Conservation (phyloP, 306 rosid genomes). For the Glycine soja region DNA sequence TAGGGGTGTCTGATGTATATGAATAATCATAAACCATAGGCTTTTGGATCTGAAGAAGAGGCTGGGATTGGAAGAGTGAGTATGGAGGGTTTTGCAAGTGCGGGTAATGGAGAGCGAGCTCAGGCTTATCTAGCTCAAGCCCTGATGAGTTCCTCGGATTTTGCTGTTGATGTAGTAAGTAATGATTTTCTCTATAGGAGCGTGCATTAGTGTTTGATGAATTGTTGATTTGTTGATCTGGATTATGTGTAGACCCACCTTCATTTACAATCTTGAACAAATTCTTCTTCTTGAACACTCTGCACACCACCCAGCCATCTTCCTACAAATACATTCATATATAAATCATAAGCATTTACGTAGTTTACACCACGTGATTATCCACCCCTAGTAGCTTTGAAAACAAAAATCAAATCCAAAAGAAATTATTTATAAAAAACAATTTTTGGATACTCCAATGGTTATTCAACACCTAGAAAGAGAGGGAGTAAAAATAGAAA, state of each 20-base stretch:
- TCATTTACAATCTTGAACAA: conserved; percentile 77
- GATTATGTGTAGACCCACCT: conserved; percentile 59
- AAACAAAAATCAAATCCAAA: background rate
- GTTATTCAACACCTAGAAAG: too few species aligned
- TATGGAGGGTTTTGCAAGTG: conserved; percentile 58
- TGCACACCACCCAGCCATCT: conserved; percentile 96
- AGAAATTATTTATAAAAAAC: background rate
- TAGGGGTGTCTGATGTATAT: conserved; percentile 49
- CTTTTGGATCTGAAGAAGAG: conserved; percentile 51
- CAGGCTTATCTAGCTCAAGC: conserved; percentile 62
- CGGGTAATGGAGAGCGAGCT: conserved; percentile 62
- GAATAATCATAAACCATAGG: conserved; percentile 54
- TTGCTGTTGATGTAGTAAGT: conserved; percentile 61
- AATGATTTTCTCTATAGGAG: conserved; percentile 63
- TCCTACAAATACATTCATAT: conserved; percentile 59
- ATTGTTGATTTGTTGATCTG: conserved; percentile 66
- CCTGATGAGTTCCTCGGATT: conserved; percentile 48
- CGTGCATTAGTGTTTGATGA: conserved; percentile 46
- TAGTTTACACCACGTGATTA: background rate
- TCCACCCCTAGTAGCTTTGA: background rate
- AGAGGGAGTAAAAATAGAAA: background rate
- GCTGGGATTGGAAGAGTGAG: conserved; percentile 68
- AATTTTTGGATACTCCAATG: too few species aligned
- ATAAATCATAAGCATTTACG: background rate
- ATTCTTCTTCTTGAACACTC: conserved; percentile 96